phyloP scores from a whole-genome alignment of 768 basidiomycete species.

The Serpula lacrymans region DNA sequence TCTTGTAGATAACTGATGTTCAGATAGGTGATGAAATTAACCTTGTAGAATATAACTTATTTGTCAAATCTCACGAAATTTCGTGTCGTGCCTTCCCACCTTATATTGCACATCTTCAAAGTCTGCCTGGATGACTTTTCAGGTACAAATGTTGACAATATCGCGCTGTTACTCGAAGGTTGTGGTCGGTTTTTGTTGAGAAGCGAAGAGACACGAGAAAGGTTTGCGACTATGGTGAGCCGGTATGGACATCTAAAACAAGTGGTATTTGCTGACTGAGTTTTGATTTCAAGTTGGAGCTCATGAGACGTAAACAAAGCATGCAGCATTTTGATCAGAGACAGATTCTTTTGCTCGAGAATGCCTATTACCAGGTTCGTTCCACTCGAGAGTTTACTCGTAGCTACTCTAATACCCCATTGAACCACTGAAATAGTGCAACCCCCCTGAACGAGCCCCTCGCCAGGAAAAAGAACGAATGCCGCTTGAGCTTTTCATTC shows the following conservation, averaged over 20 bases:
- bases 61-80: slow-evolving; percentile 96
- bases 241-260: not conserved
- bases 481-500: slow-evolving; percentile 90
- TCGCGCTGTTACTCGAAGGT: slow-evolving; percentile 86
- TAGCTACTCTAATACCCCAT: slow-evolving; percentile 1
- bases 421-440: slow-evolving; percentile 59
- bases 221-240: slow-evolving; percentile 84
- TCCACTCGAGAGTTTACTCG: not conserved
- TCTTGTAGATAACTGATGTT: not conserved
- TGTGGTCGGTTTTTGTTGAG: slow-evolving; percentile 91
- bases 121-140: slow-evolving; percentile 95
- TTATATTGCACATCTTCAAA: slow-evolving; percentile 95
- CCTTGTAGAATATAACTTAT: slow-evolving; percentile 76
- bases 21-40: too few relatives aligned
- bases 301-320: slow-evolving; percentile 93
- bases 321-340: slow-evolving; percentile 92
- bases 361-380: slow-evolving; percentile 93
- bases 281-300: slow-evolving; percentile 78
- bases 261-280: not conserved
- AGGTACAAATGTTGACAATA: slow-evolving; percentile 89
- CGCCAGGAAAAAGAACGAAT: slow-evolving; percentile 81
- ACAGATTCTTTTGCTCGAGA: slow-evolving; percentile 86
- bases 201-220: slow-evolving; percentile 81
- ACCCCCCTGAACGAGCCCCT: slow-evolving; percentile 91
- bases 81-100: slow-evolving; percentile 81